Base-by-base conservation (phyloP, 2,329 filamentous ascomycete genomes). In the Beauveria caledonica region DNA sequence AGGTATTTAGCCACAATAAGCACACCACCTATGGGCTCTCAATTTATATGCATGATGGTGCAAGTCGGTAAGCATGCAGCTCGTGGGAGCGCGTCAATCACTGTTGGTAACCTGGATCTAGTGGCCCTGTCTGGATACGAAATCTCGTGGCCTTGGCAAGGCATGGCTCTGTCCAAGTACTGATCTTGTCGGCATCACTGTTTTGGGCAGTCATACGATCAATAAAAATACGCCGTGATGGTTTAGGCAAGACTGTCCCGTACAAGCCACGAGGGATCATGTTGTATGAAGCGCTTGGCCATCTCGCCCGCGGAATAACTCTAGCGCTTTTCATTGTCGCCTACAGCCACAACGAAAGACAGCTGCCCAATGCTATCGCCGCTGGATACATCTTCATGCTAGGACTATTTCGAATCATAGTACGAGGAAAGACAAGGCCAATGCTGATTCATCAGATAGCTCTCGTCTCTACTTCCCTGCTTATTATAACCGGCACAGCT, bases 361-460 rank as follows among this genome's bases (percentile, higher is more conserved):
- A 74, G 58, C 69, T 72, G 66, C 67, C 74, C 46, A 74, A 77
- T 65, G 69, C 73, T 15, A 59, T 70, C 29, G 66, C 71, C 5
- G 63, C 75, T n/a, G 69, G 68, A 51, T 80, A 80, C 64, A 71
- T 73, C 36, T 76, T 80, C 50, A n/a, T 74, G 33, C 65, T 81
- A 3, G 79, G 79, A 21, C 65, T 81, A n/a, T 55, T 74, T 27
- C 74, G 79, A 15, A 71, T 79, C 44, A 67, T 58, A 51, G 70
- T 73, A 60, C 70, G 77, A 61, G 62, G 74, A 56, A 68, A 72
- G 63, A 81, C 77, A 75, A 74, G 77, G 19, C 77, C 76, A 65
- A 68, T 75, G 55, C 73, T 75, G 17, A 68, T 82, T 49, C 77
- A 80, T 61, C 79, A 82, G 64, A 70, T 79, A 67, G 81, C 71